Evolutionary conservation across 768 basidiomycete species (phyloP).

Genomic region (Trametes villosa): DNA sequence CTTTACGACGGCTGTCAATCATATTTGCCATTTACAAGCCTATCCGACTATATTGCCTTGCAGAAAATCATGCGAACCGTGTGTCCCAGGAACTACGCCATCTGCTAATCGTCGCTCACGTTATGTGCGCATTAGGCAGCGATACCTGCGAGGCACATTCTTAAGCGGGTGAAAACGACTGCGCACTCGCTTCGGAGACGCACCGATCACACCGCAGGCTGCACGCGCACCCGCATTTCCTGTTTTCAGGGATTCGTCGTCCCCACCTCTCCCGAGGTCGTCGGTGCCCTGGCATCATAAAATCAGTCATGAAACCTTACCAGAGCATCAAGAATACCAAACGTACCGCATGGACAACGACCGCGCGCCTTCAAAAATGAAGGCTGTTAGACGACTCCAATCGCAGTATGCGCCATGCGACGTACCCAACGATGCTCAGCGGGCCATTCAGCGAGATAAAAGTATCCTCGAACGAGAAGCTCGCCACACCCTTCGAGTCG

Average conservation of each 20-base stretch:
- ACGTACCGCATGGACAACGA: conserved; percentile 74
- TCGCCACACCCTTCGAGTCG: conserved; percentile 59
- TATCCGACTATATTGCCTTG: too few relatives aligned
- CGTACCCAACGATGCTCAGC: conserved; percentile 71
- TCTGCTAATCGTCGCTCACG: too few relatives aligned
- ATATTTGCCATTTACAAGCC: too few relatives aligned
- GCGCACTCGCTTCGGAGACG: too few relatives aligned
- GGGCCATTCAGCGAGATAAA: conserved; percentile 71
- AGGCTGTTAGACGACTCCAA: background rate
- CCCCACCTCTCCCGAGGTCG: conserved; percentile 73
- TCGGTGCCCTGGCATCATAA: conserved; percentile 60
- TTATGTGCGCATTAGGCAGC: too few relatives aligned
- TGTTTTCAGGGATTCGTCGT: conserved; percentile 73
- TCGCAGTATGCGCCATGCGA: background rate
- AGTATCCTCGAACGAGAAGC: conserved; percentile 60
- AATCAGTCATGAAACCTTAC: conserved; percentile 1
- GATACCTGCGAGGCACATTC: too few relatives aligned
- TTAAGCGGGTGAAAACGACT: too few relatives aligned
- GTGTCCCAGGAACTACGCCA: too few relatives aligned
- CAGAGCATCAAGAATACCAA: too few relatives aligned
- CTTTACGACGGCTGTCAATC: too few relatives aligned
- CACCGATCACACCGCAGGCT: conserved; percentile 86
- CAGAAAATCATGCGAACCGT: too few relatives aligned
- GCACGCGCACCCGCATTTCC: conserved; percentile 77
- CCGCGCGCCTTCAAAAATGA: conserved; percentile 52